Conservation (phyloP, 2,329 filamentous ascomycete species). For the Hypoxylon sp. region DNA sequence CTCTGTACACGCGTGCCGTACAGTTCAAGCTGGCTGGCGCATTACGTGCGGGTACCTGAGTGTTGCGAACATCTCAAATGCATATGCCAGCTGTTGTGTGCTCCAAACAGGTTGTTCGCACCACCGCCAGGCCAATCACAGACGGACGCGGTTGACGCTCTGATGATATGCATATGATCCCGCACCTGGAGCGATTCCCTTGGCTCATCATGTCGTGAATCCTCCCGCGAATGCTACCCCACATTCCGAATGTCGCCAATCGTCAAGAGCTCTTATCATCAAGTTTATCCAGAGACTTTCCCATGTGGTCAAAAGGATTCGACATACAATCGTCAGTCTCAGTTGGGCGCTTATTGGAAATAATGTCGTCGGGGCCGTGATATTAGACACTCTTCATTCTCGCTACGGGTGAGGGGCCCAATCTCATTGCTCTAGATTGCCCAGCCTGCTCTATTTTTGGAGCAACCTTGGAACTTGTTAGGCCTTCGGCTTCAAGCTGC, state of each 20-base stretch:
- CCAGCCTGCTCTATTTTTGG: too few relatives aligned
- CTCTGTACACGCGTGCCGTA: background rate
- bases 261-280: background rate
- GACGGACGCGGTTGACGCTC: constrained; percentile 3
- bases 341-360: too few relatives aligned
- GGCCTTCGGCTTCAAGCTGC: too few relatives aligned
- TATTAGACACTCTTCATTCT: too few relatives aligned
- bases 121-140: constrained; percentile 25
- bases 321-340: too few relatives aligned
- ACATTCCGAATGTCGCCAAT: constrained; percentile 1
- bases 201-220: constrained; percentile 15
- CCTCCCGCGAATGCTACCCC: constrained; percentile 22
- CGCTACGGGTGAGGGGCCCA: too few relatives aligned
- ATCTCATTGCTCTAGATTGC: too few relatives aligned
- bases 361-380: too few relatives aligned
- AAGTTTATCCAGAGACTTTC: background rate
- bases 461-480: too few relatives aligned
- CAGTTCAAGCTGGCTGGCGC: background rate
- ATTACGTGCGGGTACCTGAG: constrained; percentile 14
- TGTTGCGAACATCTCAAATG: too few relatives aligned
- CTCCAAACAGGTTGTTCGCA: constrained; percentile 14
- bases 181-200: constrained; percentile 6
- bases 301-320: background rate
- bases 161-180: constrained; percentile 28
- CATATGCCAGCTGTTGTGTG: constrained; percentile 26